phyloP scores from a whole-genome alignment of 371 early-diverging fungal species.

The Apophysomyces ossiformis region DNA sequence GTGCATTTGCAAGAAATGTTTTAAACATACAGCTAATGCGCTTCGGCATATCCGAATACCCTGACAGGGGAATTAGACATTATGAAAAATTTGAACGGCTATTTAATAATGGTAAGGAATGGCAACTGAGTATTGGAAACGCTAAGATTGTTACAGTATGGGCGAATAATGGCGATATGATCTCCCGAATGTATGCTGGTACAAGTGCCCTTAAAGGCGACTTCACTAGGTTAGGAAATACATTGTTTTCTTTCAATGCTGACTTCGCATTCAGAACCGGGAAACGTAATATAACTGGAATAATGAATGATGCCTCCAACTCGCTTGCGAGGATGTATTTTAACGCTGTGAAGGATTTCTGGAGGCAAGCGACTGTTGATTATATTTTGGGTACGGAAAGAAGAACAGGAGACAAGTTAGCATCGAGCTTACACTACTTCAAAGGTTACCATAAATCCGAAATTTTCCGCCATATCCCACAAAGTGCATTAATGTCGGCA shows the following conservation, averaged over 20 bases:
- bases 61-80: slow-evolving; percentile 64
- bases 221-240: slow-evolving; percentile 53
- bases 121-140: background rate
- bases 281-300: slow-evolving; percentile 69
- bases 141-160: slow-evolving; percentile 38
- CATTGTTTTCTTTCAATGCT: background rate
- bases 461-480: slow-evolving; percentile 51
- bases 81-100: slow-evolving; percentile 63
- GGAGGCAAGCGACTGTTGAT: slow-evolving; percentile 58
- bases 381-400: slow-evolving; percentile 39
- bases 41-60: slow-evolving; percentile 64
- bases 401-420: background rate
- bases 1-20: slow-evolving; percentile 78
- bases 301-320: slow-evolving; percentile 78
- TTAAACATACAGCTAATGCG: slow-evolving; percentile 74
- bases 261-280: slow-evolving; percentile 46
- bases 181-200: slow-evolving; percentile 69
- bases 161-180: slow-evolving; percentile 74
- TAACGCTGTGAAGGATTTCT: slow-evolving; percentile 72
- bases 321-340: slow-evolving; percentile 74
- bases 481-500: slow-evolving; percentile 49
- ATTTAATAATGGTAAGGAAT: slow-evolving; percentile 58
- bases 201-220: slow-evolving; percentile 78
- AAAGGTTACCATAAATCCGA: slow-evolving; percentile 52
- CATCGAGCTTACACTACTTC: background rate